Conservation (phyloP, 495 filamentous ascomycete genomes). For the Echria macrotheca region DNA sequence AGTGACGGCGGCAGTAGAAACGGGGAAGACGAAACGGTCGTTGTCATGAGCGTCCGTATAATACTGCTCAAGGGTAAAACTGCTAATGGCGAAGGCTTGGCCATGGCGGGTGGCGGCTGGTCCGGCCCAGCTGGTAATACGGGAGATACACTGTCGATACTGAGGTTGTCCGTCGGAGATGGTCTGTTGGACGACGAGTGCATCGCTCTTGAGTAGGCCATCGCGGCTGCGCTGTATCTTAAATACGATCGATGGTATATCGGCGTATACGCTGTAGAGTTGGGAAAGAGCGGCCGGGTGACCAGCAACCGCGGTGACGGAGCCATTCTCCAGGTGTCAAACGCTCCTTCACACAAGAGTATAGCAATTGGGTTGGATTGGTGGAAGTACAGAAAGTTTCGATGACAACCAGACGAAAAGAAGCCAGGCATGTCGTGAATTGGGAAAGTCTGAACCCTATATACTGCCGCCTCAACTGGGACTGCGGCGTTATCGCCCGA, state of each 20-base stretch:
- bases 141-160: conserved; percentile 17
- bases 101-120: conserved; percentile 21
- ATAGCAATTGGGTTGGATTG: too few species aligned
- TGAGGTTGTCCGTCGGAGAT: conserved; percentile 28
- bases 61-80: conserved; percentile 69
- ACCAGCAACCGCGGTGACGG: neutral
- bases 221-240: neutral
- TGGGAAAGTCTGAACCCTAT: too few species aligned
- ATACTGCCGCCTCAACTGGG: too few species aligned
- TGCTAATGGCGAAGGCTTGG: conserved; percentile 51
- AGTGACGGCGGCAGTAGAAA: conserved; percentile 66
- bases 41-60: conserved; percentile 72
- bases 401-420: too few species aligned
- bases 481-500: too few species aligned
- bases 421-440: too few species aligned
- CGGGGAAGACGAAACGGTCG: conserved; percentile 72
- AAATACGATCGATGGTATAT: too few species aligned
- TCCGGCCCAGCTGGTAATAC: conserved; percentile 10
- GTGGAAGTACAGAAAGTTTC: too few species aligned
- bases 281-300: neutral
- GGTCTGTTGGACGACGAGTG: conserved; percentile 39
- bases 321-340: too few species aligned
- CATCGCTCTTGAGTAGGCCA: conserved; percentile 23
- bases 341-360: too few species aligned
- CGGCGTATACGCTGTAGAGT: too few species aligned